Conservation (phyloP, 1,284 basidiomycete species). For the Butyriboletus appendiculatus region DNA sequence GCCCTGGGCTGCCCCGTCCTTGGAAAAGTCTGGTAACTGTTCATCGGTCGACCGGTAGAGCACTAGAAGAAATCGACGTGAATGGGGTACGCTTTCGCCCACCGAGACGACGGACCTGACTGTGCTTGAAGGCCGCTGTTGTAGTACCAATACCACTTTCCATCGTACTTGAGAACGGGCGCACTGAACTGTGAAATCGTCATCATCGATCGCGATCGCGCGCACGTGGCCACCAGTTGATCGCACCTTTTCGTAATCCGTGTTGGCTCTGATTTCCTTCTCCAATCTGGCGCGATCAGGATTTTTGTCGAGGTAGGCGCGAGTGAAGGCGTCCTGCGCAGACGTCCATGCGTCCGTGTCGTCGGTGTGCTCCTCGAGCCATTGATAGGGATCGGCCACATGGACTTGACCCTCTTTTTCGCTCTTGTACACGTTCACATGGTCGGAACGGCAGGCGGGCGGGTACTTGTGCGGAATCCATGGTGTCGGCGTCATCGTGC, state of each 20-base stretch:
- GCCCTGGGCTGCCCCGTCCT: slow-evolving; percentile 44
- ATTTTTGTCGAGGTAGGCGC: slow-evolving; percentile 61
- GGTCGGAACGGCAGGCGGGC: slow-evolving; percentile 57
- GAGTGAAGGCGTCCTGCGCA: slow-evolving; percentile 63
- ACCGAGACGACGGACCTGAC: slow-evolving; percentile 42
- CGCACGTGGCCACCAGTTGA: not conserved
- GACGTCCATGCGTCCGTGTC: slow-evolving; percentile 69
- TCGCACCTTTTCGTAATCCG: slow-evolving; percentile 68
- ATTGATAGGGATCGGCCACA: slow-evolving; percentile 73
- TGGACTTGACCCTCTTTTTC: slow-evolving; percentile 56
- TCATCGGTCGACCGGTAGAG: slow-evolving; percentile 65
- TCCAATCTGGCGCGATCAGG: slow-evolving; percentile 59
- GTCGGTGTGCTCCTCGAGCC: slow-evolving; percentile 62
- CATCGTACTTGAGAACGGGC: slow-evolving; percentile 62
- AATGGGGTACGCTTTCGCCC: not conserved
- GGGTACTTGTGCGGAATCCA: slow-evolving; percentile 61
- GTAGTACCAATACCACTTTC: slow-evolving; percentile 77
- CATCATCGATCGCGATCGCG: slow-evolving; percentile 1
- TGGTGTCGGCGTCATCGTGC: slow-evolving; percentile 32
- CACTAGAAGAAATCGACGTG: slow-evolving; percentile 38
- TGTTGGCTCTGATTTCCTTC: slow-evolving; percentile 60
- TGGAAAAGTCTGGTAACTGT: slow-evolving; percentile 52
- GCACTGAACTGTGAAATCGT: slow-evolving; percentile 51
- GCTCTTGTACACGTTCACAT: slow-evolving; percentile 70
- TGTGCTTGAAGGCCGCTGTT: slow-evolving; percentile 74